phyloP scores from a whole-genome alignment of 352 stramenopile species.

The Phytophthora pluvialis region DNA sequence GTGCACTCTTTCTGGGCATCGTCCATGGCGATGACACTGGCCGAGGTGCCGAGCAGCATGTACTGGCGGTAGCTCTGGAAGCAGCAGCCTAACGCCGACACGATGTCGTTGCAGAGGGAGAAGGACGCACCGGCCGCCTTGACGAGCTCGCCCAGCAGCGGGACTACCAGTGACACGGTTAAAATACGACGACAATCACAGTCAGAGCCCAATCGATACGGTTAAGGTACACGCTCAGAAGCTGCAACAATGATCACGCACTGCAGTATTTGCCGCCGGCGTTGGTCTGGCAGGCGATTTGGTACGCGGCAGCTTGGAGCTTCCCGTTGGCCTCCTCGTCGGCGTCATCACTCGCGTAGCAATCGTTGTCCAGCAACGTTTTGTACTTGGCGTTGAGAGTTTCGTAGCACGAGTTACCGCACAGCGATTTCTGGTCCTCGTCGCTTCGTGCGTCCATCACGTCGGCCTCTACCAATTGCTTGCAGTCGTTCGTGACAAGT shows the following conservation, averaged over 20 bases:
- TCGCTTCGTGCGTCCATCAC: conserved; percentile 59
- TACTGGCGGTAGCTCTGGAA: conserved; percentile 87
- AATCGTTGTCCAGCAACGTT: conserved; percentile 67
- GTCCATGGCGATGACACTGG: conserved; percentile 53
- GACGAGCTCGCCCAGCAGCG: conserved; percentile 60
- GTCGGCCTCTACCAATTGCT: conserved; percentile 59
- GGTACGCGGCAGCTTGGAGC: conserved; percentile 68
- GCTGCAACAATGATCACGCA: conserved; percentile 33
- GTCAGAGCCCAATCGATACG: background rate
- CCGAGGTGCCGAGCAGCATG: conserved; percentile 66
- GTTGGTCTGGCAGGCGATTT: conserved; percentile 73
- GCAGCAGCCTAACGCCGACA: conserved; percentile 75
- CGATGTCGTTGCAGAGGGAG: conserved; percentile 76
- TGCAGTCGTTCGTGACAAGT: conserved; percentile 64
- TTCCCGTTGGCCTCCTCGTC: conserved; percentile 64
- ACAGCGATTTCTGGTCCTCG: conserved; percentile 65
- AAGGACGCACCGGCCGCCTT: conserved; percentile 54
- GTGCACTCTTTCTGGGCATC: conserved; percentile 60
- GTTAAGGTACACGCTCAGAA: background rate
- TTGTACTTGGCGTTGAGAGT: conserved; percentile 70
- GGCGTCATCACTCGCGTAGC: conserved; percentile 57
- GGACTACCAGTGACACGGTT: conserved; percentile 35
- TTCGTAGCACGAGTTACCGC: conserved; percentile 67
- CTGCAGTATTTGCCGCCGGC: conserved; percentile 71
- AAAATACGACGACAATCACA: background rate